phyloP scores from a whole-genome alignment of 306 rosid species.

The Vigna nakashimae region DNA sequence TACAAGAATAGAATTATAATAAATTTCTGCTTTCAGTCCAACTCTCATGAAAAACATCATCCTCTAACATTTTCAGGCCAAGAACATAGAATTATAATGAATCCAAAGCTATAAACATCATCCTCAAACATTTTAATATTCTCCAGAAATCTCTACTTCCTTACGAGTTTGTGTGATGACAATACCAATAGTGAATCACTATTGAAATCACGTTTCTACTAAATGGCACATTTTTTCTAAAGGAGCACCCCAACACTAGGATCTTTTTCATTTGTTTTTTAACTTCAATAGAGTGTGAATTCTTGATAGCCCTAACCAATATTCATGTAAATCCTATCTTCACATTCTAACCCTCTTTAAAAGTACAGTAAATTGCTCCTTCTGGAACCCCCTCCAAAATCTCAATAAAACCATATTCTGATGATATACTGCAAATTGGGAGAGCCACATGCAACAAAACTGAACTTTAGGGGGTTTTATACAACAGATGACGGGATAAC shows the following conservation, averaged over 20 bases:
- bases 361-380: not conserved
- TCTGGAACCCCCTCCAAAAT: not conserved
- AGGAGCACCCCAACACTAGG: not conserved
- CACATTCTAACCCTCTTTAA: not conserved
- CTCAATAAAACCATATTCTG: not conserved
- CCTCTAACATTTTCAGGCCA: no score
- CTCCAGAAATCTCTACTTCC: not conserved
- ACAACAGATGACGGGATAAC: conserved; percentile 12
- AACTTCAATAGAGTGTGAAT: conserved; percentile 5
- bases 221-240: not conserved
- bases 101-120: no score
- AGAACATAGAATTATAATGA: no score
- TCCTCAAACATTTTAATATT: no score
- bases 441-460: not conserved
- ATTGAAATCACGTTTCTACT: not conserved
- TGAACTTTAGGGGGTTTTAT: conserved; percentile 1
- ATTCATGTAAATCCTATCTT: not conserved
- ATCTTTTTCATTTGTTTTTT: not conserved
- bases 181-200: not conserved
- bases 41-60: no score
- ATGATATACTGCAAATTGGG: conserved; percentile 17
- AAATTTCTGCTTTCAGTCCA: no score
- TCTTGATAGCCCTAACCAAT: not conserved
- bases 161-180: not conserved
- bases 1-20: no score